A percentile compares a stretch with the other conserved stretches of the same genome.
phyloP scores from a whole-genome alignment of 352 stramenopile genomes.

The Globisporangium lucens region DNA sequence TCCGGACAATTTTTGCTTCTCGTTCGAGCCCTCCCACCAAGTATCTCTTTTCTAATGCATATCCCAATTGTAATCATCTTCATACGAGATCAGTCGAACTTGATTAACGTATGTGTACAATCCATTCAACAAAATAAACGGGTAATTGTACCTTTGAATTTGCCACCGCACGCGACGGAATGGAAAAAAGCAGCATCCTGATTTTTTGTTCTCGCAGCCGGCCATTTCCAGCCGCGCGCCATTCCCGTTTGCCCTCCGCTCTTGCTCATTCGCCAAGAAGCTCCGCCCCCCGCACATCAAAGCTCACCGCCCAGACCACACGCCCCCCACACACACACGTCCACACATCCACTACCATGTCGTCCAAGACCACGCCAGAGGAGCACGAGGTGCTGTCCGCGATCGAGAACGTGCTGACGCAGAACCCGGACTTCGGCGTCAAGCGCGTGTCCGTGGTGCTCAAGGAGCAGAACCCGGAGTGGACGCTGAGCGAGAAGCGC shows the following conservation, averaged over 20 bases:
- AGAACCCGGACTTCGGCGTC: constrained; percentile 67
- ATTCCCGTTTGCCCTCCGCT: background rate
- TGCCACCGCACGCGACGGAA: background rate
- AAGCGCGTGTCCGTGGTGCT: constrained; percentile 59
- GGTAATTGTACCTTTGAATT: background rate
- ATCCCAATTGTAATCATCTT: background rate
- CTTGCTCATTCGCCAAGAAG: constrained; percentile 13
- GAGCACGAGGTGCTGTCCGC: constrained; percentile 59
- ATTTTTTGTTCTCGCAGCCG: constrained; percentile 9
- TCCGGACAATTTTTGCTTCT: constrained; percentile 4
- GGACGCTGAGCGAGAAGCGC: constrained; percentile 71
- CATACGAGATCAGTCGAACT: background rate
- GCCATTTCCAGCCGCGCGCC: background rate
- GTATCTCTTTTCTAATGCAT: background rate
- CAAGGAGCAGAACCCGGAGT: constrained; percentile 68
- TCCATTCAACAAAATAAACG: background rate
- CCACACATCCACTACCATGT: constrained; percentile 26
- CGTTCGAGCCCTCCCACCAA: background rate
- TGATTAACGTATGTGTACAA: background rate
- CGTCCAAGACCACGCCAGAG: constrained; percentile 52
- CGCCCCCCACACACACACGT: background rate
- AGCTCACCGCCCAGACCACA: too few species aligned
- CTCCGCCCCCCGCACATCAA: background rate
- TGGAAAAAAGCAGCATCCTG: constrained; percentile 4
- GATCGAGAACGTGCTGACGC: constrained; percentile 49